phyloP scores from a whole-genome alignment of 2,329 filamentous ascomycete genomes.

The Aspergillus sp. region DNA sequence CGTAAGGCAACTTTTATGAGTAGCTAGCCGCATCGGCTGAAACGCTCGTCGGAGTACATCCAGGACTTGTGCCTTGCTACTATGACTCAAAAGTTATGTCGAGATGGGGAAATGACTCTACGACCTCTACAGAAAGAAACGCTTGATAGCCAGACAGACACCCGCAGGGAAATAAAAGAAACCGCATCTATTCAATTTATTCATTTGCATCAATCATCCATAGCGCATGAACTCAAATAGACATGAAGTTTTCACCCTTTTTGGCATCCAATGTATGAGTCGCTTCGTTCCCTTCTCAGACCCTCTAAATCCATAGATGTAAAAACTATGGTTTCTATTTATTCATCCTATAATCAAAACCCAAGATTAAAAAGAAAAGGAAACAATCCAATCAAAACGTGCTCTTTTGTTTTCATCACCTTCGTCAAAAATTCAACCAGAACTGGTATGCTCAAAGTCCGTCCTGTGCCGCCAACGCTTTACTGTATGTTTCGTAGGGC shows the following conservation, averaged over 20 bases:
- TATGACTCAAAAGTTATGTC: too few species aligned
- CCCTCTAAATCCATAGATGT: background rate
- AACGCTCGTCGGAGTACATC: too few species aligned
- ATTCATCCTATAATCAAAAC: background rate
- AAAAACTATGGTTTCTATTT: background rate
- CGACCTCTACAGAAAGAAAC: too few species aligned
- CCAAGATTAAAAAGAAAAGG: background rate
- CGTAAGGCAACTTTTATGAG: too few species aligned
- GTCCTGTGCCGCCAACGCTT: slow-evolving; percentile 52
- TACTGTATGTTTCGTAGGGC: slow-evolving; percentile 78
- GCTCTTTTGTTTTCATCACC: background rate
- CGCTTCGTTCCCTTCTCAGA: too few species aligned
- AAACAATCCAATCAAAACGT: background rate
- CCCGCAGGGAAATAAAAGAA: too few species aligned
- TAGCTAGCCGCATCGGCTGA: too few species aligned
- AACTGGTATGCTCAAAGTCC: background rate
- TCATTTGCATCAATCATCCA: background rate
- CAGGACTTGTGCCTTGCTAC: too few species aligned
- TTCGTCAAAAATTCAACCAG: background rate
- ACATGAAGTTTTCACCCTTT: background rate
- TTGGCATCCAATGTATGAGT: background rate
- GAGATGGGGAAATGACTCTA: too few species aligned
- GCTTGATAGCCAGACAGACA: too few species aligned
- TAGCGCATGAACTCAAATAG: background rate
- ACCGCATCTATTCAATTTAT: background rate